These are phyloP conservation scores for Trichoderma sp. DNA, from an alignment of 2,329 filamentous ascomycete species.

Conservation along the genomic window DNA sequence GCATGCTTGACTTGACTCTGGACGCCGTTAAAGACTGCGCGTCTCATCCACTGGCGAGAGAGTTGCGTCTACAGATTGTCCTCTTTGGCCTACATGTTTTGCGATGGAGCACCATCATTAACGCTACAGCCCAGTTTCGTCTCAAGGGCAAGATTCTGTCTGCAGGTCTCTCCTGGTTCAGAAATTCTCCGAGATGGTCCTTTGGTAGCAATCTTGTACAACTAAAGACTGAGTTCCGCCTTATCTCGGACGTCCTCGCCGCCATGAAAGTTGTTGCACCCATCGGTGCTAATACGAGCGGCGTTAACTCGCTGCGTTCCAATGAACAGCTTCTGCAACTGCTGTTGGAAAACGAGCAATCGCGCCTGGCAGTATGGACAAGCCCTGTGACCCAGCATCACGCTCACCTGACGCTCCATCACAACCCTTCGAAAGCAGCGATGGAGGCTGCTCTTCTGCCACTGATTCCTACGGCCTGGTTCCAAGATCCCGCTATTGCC, in stretches of 20 bases:
- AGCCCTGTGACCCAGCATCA: slow-evolving; percentile 66
- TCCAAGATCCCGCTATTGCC: slow-evolving; percentile 80
- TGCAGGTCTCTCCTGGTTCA: slow-evolving; percentile 87
- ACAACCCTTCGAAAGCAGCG: slow-evolving; percentile 40
- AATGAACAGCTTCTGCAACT: slow-evolving; percentile 83
- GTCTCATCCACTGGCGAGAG: slow-evolving; percentile 82
- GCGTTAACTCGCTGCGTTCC: slow-evolving; percentile 63
- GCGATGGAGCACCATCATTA: slow-evolving; percentile 65
- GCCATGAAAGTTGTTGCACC: slow-evolving; percentile 63
- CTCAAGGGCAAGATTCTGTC: slow-evolving; percentile 87
- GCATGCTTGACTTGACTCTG: slow-evolving; percentile 76
- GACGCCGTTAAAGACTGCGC: slow-evolving; percentile 67
- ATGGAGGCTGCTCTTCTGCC: slow-evolving; percentile 51
- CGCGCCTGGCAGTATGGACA: slow-evolving; percentile 84
- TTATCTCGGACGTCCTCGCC: slow-evolving; percentile 71
- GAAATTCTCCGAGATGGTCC: slow-evolving; percentile 79
- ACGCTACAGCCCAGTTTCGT: slow-evolving; percentile 66
- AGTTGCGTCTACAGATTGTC: slow-evolving; percentile 86
- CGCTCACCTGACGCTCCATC: slow-evolving; percentile 38
- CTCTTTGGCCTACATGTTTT: slow-evolving; percentile 79
- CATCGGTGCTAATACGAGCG: slow-evolving; percentile 52
- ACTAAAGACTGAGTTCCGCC: slow-evolving; percentile 83
- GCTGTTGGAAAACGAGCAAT: slow-evolving; percentile 80
- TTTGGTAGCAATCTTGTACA: slow-evolving; percentile 93
- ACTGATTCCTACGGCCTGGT: slow-evolving; percentile 80